Conservation (phyloP, 495 filamentous ascomycete genomes). For the Neurospora africana region DNA sequence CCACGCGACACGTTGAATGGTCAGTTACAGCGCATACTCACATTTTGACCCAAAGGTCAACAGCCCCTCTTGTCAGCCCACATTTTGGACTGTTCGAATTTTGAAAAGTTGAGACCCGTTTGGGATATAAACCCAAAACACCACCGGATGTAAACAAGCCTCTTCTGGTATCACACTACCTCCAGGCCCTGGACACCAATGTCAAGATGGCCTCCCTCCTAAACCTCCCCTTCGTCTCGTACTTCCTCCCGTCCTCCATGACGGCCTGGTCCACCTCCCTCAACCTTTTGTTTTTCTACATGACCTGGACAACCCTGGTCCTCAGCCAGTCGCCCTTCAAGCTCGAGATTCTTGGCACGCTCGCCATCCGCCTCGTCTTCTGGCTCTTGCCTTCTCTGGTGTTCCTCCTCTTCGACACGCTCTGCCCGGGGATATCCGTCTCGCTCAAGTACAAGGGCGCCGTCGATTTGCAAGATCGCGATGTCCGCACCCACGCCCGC, state of each 20-base stretch:
- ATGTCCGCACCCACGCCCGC: conserved; percentile 26
- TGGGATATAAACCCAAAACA: not conserved
- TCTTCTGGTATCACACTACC: not conserved
- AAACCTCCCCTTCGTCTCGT: conserved; percentile 61
- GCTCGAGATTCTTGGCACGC: conserved; percentile 63
- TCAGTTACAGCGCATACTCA: not conserved
- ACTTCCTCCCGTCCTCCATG: conserved; percentile 42
- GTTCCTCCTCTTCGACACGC: conserved; percentile 64
- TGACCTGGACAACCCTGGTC: conserved; percentile 79
- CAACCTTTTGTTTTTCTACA: conserved; percentile 83
- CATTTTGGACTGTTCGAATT: not conserved
- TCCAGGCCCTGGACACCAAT: not conserved
- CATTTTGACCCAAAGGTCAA: not conserved
- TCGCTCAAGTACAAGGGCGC: conserved; percentile 61
- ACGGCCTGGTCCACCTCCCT: conserved; percentile 66
- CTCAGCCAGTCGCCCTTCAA: conserved; percentile 63
- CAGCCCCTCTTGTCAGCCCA: not conserved
- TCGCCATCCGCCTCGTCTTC: conserved; percentile 57
- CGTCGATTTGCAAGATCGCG: conserved; percentile 49
- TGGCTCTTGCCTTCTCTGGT: conserved; percentile 63
- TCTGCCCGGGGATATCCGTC: conserved; percentile 54
- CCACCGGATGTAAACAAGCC: not conserved
- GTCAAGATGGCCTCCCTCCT: conserved; percentile 51
- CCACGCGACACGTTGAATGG: not conserved
- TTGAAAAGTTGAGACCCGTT: not conserved